These are phyloP conservation scores for Scleroderma bovista DNA, from an alignment of 768 basidiomycete genomes.

Conservation along the genomic window DNA sequence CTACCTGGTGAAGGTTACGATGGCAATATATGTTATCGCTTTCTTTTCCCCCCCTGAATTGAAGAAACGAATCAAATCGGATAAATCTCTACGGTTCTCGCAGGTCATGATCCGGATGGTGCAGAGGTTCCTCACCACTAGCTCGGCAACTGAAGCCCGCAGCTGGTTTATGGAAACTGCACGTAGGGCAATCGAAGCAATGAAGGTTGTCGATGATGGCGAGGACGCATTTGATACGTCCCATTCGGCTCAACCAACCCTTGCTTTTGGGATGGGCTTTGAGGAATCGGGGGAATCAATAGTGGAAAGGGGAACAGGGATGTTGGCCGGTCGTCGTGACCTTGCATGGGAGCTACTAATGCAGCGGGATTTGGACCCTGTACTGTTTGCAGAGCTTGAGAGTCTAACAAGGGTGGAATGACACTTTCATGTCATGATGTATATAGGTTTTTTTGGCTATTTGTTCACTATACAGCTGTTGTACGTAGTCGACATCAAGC, in stretches of 20 bases:
- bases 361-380: conserved; percentile 65
- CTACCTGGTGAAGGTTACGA: conserved; percentile 71
- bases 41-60: conserved; percentile 76
- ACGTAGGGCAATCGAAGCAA: conserved; percentile 66
- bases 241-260: conserved; percentile 50
- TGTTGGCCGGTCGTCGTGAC: conserved; percentile 69
- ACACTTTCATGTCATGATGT: conserved; percentile 6
- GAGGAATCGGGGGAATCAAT: conserved; percentile 63
- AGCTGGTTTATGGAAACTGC: conserved; percentile 48
- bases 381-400: conserved; percentile 75
- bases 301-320: conserved; percentile 67
- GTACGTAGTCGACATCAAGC: background rate
- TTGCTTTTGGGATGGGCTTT: conserved; percentile 84
- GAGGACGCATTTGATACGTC: conserved; percentile 70
- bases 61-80: conserved; percentile 63
- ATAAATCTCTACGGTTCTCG: conserved; percentile 63
- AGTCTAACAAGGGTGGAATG: conserved; percentile 68
- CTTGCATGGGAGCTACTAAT: conserved; percentile 68
- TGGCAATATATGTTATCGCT: conserved; percentile 82
- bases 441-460: background rate
- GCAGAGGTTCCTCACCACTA: conserved; percentile 50
- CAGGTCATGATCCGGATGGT: conserved; percentile 67
- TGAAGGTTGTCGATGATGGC: conserved; percentile 74
- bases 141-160: conserved; percentile 47
- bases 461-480: background rate